Base-by-base conservation (phyloP, 768 basidiomycete genomes). In the Boletus rex-veris region DNA sequence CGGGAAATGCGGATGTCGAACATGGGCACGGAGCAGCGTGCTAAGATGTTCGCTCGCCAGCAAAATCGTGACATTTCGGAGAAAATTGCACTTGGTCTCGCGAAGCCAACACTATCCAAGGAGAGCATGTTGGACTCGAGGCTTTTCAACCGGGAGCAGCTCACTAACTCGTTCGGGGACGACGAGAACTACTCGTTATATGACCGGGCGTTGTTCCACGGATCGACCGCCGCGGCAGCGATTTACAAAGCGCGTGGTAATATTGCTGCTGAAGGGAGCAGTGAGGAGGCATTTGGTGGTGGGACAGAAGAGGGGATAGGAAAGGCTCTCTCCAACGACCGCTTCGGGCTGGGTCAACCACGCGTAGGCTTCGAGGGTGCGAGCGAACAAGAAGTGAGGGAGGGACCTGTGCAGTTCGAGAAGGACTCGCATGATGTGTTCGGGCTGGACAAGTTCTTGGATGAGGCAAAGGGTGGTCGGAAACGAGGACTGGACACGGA, bases 11-110 rank as follows among this genome's bases (percentile, higher is more conserved):
- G 97, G 55, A 96, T 98, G 94, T 93, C 81, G 72, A 97, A 98
- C 66, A 99, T 99, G 97, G 97, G 97, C 24, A 82, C 88, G 28
- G 97, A 98, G 72, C 92, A 94, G 66, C 81, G 97, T 15, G 94
- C 97, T 37, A 98, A 97, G 77, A 85, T 91, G 81, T 77, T 98
- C 55, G 94, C 96, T 19, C 85, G 90, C 50, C 92, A 98, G 61
- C 94, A 97, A 74, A 96, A 98, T 69, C 92, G 97, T 64, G 97
- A 98, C 71, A 98, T 99, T 44, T 99, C 97, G 3, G 97, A 99
- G 74, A 98, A 99, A 79, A 86, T 99, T 48, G 97, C 97, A 5
- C 84, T 99, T 31, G 97, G 97, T 37, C 83, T 99, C 45, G 97
- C 97, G 31, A 99, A 98, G 71, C 97, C 97, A 7, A 94, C 95